phyloP scores from a whole-genome alignment of 208 protist species.

The Crithidia bombi region DNA sequence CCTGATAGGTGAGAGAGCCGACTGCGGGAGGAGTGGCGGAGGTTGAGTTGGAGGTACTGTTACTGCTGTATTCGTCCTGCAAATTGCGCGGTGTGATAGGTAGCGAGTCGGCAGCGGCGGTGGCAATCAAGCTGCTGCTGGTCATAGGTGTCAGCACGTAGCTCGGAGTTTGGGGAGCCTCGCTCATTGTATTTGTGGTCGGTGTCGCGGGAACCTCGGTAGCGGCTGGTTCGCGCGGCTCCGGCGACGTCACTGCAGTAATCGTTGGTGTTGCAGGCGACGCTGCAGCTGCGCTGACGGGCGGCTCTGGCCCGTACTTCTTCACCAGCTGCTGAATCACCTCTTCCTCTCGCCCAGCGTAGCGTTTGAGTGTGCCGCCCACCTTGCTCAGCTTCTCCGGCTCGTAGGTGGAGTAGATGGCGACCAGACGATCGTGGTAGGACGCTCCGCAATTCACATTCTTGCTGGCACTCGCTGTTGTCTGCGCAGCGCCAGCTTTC shows the following conservation, averaged over 20 bases:
- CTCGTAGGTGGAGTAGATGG: slow-evolving; percentile 75
- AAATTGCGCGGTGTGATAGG: slow-evolving; percentile 17
- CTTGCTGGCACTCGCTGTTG: neutral
- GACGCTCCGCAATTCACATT: slow-evolving; percentile 16
- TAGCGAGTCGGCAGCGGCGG: slow-evolving; percentile 8
- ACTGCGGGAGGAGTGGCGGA: neutral
- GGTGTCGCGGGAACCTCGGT: neutral
- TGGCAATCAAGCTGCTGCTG: neutral
- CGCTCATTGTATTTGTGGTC: neutral
- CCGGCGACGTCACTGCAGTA: neutral
- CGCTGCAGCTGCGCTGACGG: neutral
- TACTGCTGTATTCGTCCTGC: slow-evolving; percentile 11
- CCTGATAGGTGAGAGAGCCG: slow-evolving; percentile 36
- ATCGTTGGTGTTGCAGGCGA: neutral
- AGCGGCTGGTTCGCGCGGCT: neutral
- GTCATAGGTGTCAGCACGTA: slow-evolving; percentile 4
- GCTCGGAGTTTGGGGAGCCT: neutral
- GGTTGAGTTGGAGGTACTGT: neutral
- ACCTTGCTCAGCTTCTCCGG: slow-evolving; percentile 69
- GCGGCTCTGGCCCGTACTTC: slow-evolving; percentile 78
- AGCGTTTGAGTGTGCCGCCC: slow-evolving; percentile 62
- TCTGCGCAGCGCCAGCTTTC: neutral
- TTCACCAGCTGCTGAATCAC: slow-evolving; percentile 72
- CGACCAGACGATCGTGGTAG: slow-evolving; percentile 65
- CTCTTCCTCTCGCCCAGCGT: slow-evolving; percentile 67